Conservation (phyloP, 495 filamentous ascomycete genomes). For the Evernia prunastri region DNA sequence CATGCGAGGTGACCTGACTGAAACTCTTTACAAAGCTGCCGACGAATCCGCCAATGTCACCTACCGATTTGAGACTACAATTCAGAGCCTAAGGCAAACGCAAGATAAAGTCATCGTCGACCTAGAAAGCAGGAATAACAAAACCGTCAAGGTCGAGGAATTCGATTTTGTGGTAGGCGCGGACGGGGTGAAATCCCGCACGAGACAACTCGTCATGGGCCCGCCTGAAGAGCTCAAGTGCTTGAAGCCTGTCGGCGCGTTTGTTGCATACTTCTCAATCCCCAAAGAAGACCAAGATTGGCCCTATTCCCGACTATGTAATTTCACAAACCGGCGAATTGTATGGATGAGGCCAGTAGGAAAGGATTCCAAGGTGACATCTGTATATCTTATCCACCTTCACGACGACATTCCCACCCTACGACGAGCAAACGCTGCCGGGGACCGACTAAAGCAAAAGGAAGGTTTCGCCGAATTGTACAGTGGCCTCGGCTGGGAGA, state of each 20-base stretch:
- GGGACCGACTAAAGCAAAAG: constrained; percentile 22
- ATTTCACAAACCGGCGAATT: constrained; percentile 21
- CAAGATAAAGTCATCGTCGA: constrained; percentile 27
- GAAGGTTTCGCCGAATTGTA: constrained; percentile 19
- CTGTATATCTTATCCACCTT: constrained; percentile 22
- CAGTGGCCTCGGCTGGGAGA: constrained; percentile 24
- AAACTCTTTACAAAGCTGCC: constrained; percentile 20
- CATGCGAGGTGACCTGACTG: constrained; percentile 21
- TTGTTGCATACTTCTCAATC: constrained; percentile 24
- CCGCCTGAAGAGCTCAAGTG: constrained; percentile 15
- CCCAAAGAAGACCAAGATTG: constrained; percentile 20
- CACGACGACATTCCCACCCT: constrained; percentile 15
- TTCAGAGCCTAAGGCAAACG: constrained; percentile 22
- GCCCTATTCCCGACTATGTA: constrained; percentile 21
- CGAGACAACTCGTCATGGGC: constrained; percentile 20
- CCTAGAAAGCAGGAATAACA: constrained; percentile 25
- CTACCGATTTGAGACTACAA: constrained; percentile 11
- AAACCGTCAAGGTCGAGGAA: constrained; percentile 30
- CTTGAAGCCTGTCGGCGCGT: constrained; percentile 21
- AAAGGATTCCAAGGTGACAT: constrained; percentile 17
- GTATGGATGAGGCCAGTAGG: constrained; percentile 20
- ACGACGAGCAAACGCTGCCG: constrained; percentile 19
- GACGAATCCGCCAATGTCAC: constrained; percentile 20
- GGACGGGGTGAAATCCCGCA: constrained; percentile 22
- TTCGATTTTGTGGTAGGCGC: constrained; percentile 25